Conservation (phyloP, 768 basidiomycete species). For the Punctularia strigosozonata region DNA sequence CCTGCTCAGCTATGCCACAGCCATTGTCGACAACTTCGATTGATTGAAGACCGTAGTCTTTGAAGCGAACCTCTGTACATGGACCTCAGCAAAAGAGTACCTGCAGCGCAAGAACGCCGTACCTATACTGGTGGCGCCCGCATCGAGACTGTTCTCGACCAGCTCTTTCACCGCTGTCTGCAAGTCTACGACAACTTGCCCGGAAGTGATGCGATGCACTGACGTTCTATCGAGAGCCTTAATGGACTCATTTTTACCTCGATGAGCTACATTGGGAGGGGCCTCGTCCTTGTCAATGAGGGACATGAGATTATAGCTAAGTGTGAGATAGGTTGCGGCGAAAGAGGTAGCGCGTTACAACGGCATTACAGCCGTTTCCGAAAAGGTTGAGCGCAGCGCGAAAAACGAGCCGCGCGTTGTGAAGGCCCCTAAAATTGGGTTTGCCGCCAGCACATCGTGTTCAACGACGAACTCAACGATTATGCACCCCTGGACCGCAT, state of each 20-base stretch:
- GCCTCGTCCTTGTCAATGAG: too few relatives aligned
- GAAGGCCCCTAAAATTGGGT: too few relatives aligned
- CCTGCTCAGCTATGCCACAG: conserved; percentile 64
- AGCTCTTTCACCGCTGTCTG: conserved; percentile 94
- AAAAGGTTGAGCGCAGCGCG: too few relatives aligned
- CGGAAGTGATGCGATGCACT: conserved; percentile 83
- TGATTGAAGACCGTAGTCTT: conserved; percentile 69
- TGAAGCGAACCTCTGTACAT: conserved; percentile 73
- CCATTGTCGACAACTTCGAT: conserved; percentile 94
- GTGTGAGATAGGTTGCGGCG: too few relatives aligned
- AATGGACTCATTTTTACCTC: conserved; percentile 17
- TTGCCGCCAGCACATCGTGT: too few relatives aligned
- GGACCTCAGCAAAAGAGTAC: conserved; percentile 1
- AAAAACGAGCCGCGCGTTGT: too few relatives aligned
- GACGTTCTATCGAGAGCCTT: conserved; percentile 63
- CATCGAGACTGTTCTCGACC: conserved; percentile 92
- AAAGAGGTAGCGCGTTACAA: too few relatives aligned
- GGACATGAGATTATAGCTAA: too few relatives aligned
- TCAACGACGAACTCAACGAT: too few relatives aligned
- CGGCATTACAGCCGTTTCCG: too few relatives aligned
- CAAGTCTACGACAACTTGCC: conserved; percentile 90
- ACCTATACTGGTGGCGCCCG: conserved; percentile 83
- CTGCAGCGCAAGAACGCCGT: conserved; percentile 10
- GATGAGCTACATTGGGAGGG: not conserved
- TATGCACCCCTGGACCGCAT: too few relatives aligned